Percentiles rank a stretch among this genome's conserved stretches.
Evolutionary conservation across 768 basidiomycete genomes (phyloP).

Genomic region (Leccinellum rugosiceps): DNA sequence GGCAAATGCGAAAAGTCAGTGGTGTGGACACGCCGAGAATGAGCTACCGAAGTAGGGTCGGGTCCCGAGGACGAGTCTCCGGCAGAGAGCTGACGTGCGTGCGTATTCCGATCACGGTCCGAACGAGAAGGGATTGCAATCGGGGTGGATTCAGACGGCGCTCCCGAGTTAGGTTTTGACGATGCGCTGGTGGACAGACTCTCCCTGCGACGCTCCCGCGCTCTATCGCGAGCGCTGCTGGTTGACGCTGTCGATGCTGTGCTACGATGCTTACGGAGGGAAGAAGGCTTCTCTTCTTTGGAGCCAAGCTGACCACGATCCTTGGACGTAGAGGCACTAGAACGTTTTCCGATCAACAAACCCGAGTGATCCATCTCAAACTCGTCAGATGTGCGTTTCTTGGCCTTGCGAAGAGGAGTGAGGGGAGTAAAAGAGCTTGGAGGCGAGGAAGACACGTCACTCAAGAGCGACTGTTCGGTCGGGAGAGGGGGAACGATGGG

Average conservation of each 20-base stretch:
- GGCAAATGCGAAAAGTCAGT: conserved; percentile 88
- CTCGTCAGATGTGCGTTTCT: conserved; percentile 79
- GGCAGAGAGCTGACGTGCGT: conserved; percentile 64
- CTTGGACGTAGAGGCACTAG: conserved; percentile 29
- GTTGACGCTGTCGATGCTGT: conserved; percentile 53
- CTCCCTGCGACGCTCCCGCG: conserved; percentile 55
- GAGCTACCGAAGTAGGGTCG: conserved; percentile 39
- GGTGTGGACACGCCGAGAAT: conserved; percentile 58
- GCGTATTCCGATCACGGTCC: conserved; percentile 39
- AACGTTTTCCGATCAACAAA: conserved; percentile 50
- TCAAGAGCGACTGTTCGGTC: conserved; percentile 30
- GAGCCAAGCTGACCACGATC: conserved; percentile 22
- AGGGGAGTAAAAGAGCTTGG: conserved; percentile 59
- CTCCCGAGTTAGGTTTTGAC: conserved; percentile 26
- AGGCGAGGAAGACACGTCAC: conserved; percentile 40
- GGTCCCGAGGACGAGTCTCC: conserved; percentile 65
- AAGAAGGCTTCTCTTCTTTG: conserved; percentile 50
- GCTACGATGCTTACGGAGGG: conserved; percentile 67
- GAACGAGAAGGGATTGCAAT: conserved; percentile 19
- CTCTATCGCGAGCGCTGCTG: conserved; percentile 38
- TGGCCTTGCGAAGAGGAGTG: conserved; percentile 49
- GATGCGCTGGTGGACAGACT: conserved; percentile 41
- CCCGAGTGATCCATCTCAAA: conserved; percentile 78
- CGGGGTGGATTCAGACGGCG: conserved; percentile 20
- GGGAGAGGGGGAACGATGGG: conserved; percentile 31